Conservation (phyloP, 1,284 basidiomycete genomes). For the Cryptococcus sp. region DNA sequence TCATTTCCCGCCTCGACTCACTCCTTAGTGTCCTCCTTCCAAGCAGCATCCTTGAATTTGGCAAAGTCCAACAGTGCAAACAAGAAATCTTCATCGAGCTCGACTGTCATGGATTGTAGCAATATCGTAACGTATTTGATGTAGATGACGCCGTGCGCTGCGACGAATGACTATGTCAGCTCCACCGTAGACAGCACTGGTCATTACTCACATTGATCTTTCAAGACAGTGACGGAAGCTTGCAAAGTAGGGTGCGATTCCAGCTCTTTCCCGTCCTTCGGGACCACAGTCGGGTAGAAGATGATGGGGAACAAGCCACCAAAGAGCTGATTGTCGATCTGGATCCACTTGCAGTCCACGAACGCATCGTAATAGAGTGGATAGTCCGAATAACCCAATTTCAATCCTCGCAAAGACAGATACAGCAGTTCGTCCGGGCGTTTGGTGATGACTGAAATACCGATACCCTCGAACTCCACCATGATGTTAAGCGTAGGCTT, state of each 20-base stretch:
- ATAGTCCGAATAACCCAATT: conserved; percentile 84
- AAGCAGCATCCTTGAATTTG: conserved; percentile 85
- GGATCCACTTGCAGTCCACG: conserved; percentile 82
- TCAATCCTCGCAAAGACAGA: conserved; percentile 74
- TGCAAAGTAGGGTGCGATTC: conserved; percentile 91
- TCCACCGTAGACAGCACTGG: not conserved
- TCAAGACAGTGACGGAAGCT: conserved; percentile 82
- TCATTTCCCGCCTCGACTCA: conserved; percentile 52
- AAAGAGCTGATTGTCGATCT: conserved; percentile 97
- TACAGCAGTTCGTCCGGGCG: conserved; percentile 89
- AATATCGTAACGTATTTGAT: conserved; percentile 96
- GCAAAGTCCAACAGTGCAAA: conserved; percentile 90
- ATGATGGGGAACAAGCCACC: conserved; percentile 95
- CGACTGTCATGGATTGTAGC: conserved; percentile 91
- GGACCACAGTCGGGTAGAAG: conserved; percentile 89
- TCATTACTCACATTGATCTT: conserved; percentile 74
- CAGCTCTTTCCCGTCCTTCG: conserved; percentile 74
- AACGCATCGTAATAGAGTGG: conserved; percentile 77
- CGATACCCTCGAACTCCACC: conserved; percentile 85
- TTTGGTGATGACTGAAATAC: conserved; percentile 88
- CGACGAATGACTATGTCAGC: not conserved
- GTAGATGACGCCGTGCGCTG: conserved; percentile 93
- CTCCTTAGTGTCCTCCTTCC: conserved; percentile 77
- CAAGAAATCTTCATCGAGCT: conserved; percentile 95
- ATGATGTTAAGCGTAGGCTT: conserved; percentile 68